phyloP scores from a whole-genome alignment of 768 basidiomycete species.

The Trametes gibbosa region DNA sequence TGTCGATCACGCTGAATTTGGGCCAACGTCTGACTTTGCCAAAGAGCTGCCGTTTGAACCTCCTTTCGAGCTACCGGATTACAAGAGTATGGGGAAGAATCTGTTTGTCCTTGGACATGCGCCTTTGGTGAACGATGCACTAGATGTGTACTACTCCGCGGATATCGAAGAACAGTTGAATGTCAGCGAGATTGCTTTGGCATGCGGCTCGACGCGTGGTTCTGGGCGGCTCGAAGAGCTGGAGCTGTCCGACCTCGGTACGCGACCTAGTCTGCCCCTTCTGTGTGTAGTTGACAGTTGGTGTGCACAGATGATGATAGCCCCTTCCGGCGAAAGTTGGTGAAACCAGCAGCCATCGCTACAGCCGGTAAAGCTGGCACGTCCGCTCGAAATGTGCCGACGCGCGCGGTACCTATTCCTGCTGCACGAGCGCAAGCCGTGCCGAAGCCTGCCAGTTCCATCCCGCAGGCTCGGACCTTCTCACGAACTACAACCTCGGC shows the following conservation, averaged over 20 bases:
- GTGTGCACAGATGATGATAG: conserved; percentile 13
- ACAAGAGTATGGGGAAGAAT: conserved; percentile 38
- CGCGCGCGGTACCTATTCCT: not conserved
- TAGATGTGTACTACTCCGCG: conserved; percentile 24
- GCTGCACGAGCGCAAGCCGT: not conserved
- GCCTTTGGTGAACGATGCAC: conserved; percentile 33
- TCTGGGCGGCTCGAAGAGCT: not conserved
- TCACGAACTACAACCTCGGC: not conserved
- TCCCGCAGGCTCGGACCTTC: not conserved
- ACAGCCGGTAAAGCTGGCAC: not conserved
- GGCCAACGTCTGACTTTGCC: not conserved
- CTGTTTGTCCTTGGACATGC: conserved; percentile 38
- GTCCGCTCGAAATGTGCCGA: not conserved
- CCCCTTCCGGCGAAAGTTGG: conserved; percentile 1
- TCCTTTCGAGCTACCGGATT: conserved; percentile 50
- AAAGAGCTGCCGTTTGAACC: conserved; percentile 44
- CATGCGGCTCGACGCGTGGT: conserved; percentile 8
- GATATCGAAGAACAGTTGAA: conserved; percentile 22
- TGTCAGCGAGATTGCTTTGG: conserved; percentile 3
- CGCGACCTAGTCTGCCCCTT: not conserved
- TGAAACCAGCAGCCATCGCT: not conserved
- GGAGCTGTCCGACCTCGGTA: conserved; percentile 17
- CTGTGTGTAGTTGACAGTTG: not conserved
- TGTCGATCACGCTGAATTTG: not conserved
- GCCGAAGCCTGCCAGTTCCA: not conserved